phyloP scores from a whole-genome alignment of 2,329 filamentous ascomycete species.

The Nemania bipapillata region DNA sequence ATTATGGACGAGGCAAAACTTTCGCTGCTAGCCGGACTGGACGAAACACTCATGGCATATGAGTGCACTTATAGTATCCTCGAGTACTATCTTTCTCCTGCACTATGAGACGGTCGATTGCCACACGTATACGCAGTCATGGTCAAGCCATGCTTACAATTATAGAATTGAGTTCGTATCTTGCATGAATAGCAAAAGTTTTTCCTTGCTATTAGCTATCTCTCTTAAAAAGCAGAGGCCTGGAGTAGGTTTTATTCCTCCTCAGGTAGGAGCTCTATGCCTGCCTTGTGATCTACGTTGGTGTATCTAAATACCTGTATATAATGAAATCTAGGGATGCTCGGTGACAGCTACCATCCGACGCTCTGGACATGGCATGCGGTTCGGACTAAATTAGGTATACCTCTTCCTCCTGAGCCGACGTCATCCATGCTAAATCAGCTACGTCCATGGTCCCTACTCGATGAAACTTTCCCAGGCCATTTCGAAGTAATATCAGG shows the following conservation, averaged over 20 bases:
- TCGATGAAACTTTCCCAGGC: slow-evolving; percentile 37
- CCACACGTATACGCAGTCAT: background rate
- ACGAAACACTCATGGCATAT: slow-evolving; percentile 45
- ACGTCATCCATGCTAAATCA: slow-evolving; percentile 28
- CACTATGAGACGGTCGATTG: slow-evolving; percentile 53
- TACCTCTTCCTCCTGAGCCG: slow-evolving; percentile 46
- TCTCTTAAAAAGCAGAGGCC: too few species aligned
- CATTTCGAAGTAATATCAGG: slow-evolving; percentile 34
- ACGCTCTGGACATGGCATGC: background rate
- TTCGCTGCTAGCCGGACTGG: slow-evolving; percentile 34
- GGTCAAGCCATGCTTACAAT: too few species aligned
- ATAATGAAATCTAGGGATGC: background rate
- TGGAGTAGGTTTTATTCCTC: too few species aligned
- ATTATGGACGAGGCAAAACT: background rate
- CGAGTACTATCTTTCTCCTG: slow-evolving; percentile 63
- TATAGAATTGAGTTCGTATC: background rate
- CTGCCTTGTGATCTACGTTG: too few species aligned
- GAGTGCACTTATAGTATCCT: slow-evolving; percentile 65
- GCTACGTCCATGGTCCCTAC: slow-evolving; percentile 31
- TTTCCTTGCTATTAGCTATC: too few species aligned
- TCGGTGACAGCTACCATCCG: background rate
- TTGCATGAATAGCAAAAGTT: background rate
- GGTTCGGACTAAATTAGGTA: slow-evolving; percentile 15
- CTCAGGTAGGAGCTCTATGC: too few species aligned
- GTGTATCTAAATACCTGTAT: too few species aligned